Evolutionary conservation across 2,329 filamentous ascomycete species (phyloP).

Genomic region (Apiospora sp.): DNA sequence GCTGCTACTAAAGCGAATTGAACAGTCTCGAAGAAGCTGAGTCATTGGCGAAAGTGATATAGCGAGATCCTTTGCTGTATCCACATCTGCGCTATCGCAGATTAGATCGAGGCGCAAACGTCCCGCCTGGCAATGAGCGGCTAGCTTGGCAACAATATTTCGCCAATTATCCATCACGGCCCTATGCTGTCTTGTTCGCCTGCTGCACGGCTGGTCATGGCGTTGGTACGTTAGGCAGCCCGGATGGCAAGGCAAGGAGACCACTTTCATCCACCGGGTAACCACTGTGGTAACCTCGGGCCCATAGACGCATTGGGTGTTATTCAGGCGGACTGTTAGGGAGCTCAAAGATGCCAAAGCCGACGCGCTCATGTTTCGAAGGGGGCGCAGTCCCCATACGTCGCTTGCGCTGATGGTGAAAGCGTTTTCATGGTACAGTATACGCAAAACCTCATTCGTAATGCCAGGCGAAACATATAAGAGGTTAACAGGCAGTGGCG

Average conservation of each 20-base stretch:
- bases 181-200: neutral
- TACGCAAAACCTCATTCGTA: slow-evolving; percentile 14
- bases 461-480: slow-evolving; percentile 14
- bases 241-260: neutral
- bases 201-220: neutral
- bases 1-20: neutral
- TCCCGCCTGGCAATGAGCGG: neutral
- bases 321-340: neutral
- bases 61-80: neutral
- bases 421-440: slow-evolving; percentile 22
- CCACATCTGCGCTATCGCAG: neutral
- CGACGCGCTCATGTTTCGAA: slow-evolving; percentile 3
- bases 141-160: neutral
- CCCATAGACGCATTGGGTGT: neutral
- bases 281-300: neutral
- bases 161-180: neutral
- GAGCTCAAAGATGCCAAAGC: neutral
- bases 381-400: slow-evolving; percentile 17
- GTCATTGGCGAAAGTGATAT: neutral
- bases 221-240: neutral
- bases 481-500: slow-evolving; percentile 18
- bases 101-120: neutral
- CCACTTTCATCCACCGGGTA: neutral
- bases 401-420: slow-evolving; percentile 25
- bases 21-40: neutral